These are phyloP conservation scores for Sarocladium oryzae DNA, from an alignment of 2,329 filamentous ascomycete genomes.

Conservation along the genomic window DNA sequence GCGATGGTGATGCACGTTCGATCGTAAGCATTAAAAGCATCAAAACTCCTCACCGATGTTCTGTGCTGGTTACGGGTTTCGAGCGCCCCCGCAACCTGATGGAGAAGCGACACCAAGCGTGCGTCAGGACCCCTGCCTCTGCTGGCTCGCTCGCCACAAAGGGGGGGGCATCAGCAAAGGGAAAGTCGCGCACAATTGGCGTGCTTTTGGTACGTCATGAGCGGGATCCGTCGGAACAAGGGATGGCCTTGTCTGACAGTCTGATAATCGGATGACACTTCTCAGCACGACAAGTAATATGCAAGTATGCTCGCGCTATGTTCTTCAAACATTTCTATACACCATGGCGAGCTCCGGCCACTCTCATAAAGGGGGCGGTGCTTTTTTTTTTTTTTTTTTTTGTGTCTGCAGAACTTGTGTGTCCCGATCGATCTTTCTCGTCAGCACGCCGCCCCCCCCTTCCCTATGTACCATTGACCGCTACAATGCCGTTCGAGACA, in stretches of 20 bases:
- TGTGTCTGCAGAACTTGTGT: too few species aligned
- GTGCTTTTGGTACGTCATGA: constrained; percentile 2
- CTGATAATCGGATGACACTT: constrained; percentile 1
- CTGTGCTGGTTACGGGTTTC: too few species aligned
- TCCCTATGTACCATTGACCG: background rate
- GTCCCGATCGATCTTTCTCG: background rate
- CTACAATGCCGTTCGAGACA: background rate
- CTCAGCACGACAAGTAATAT: background rate
- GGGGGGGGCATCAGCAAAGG: background rate
- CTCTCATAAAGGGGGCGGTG: too few species aligned
- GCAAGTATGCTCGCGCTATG: too few species aligned
- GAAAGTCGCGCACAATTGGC: background rate
- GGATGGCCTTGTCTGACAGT: background rate
- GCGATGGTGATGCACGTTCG: too few species aligned
- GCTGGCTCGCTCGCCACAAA: background rate
- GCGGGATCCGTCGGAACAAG: background rate
- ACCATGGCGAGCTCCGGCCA: too few species aligned
- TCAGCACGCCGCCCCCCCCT: background rate
- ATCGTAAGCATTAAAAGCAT: too few species aligned
- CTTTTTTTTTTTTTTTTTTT: too few species aligned
- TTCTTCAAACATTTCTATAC: too few species aligned
- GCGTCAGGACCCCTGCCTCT: background rate
- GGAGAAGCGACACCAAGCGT: constrained; percentile 6
- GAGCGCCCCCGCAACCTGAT: background rate
- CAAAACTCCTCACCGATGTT: too few species aligned